Evolutionary conservation across 805 yeast genomes (phyloP).

Genomic region (Grigorovia yakushimaensis): DNA sequence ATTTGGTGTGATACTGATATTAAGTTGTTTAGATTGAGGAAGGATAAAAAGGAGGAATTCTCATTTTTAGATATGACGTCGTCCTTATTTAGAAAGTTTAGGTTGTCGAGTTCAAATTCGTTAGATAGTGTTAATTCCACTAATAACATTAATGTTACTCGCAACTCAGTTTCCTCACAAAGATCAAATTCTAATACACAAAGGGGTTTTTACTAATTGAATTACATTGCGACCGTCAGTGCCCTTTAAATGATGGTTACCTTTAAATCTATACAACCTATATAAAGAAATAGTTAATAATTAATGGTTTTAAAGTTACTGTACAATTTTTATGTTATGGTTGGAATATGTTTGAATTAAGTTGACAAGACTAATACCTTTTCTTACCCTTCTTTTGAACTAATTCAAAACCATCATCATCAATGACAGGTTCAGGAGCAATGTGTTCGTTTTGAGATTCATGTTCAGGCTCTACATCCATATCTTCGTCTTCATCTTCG

Average conservation of each 20-base stretch:
- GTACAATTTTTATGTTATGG: too few species aligned
- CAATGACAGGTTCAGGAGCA: conserved; percentile 50
- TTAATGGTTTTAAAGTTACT: too few species aligned
- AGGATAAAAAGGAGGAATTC: conserved; percentile 29
- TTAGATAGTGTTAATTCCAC: neutral
- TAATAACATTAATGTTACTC: neutral
- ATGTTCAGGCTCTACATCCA: conserved; percentile 30
- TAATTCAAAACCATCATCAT: conserved; percentile 90
- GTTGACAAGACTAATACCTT: conserved; percentile 27
- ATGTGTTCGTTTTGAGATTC: conserved; percentile 1
- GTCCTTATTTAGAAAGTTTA: conserved; percentile 30
- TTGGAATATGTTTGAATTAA: too few species aligned
- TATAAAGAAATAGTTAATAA: neutral
- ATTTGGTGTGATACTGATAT: conserved; percentile 46
- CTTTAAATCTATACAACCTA: neutral
- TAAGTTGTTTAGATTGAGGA: conserved; percentile 40
- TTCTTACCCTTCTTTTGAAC: conserved; percentile 68
- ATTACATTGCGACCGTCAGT: too few species aligned
- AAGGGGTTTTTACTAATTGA: neutral
- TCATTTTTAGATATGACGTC: conserved; percentile 36
- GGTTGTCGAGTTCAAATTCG: conserved; percentile 18
- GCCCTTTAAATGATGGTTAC: too few species aligned
- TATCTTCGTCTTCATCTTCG: conserved; percentile 33
- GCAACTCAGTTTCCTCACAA: neutral
- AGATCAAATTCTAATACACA: neutral